Conservation (phyloP, 768 basidiomycete genomes). For the Tulasnella calospora region DNA sequence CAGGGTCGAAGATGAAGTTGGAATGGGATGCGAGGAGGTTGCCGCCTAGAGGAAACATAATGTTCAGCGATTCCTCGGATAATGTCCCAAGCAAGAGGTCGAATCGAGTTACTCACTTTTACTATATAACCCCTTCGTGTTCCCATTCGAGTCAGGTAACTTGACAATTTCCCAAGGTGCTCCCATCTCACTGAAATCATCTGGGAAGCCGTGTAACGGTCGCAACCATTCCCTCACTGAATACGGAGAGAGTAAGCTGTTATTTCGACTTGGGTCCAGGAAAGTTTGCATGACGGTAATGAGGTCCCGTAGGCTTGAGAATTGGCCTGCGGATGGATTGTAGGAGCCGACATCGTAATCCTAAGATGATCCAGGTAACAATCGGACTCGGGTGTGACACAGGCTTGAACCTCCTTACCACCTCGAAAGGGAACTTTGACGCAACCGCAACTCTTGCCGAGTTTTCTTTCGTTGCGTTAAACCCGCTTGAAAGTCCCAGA, state of each 20-base stretch:
- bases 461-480: background rate
- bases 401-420: background rate
- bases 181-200: conserved; percentile 28
- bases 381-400: too few relatives aligned
- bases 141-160: conserved; percentile 27
- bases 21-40: conserved; percentile 33
- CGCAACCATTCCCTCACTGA: conserved; percentile 36
- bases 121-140: conserved; percentile 32
- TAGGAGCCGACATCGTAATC: conserved; percentile 42
- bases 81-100: background rate
- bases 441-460: background rate
- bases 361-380: conserved; percentile 28
- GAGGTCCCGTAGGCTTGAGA: conserved; percentile 48
- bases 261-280: conserved; percentile 39
- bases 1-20: conserved; percentile 34
- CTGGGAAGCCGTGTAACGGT: conserved; percentile 35
- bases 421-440: background rate
- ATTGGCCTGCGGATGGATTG: conserved; percentile 50
- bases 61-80: background rate
- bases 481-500: conserved; percentile 33
- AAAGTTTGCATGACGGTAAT: conserved; percentile 44
- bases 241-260: conserved; percentile 31
- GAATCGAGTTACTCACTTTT: conserved; percentile 31
- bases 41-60: conserved; percentile 30
- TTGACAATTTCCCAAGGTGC: conserved; percentile 31